Conservation (phyloP, 805 yeast species). For the Dipodascopsis uninucleata region DNA sequence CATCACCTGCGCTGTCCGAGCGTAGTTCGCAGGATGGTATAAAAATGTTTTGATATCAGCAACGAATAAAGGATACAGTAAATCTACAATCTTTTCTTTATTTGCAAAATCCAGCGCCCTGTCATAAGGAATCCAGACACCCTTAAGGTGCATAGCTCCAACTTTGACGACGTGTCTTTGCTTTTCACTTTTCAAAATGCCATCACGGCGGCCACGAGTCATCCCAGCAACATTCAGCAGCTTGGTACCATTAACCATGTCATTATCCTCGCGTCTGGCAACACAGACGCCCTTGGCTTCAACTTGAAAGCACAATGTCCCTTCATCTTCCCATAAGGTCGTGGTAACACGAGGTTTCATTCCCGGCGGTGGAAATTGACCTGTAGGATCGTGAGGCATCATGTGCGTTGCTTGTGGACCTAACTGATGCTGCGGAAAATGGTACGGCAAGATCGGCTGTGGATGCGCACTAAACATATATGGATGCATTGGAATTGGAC, state of each 20-base stretch:
- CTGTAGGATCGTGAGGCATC: slow-evolving; percentile 29
- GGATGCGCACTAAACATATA: slow-evolving; percentile 20
- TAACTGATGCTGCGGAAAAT: slow-evolving; percentile 31
- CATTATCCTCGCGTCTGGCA: slow-evolving; percentile 80
- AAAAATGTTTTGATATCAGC: slow-evolving; percentile 56
- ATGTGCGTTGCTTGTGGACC: slow-evolving; percentile 1
- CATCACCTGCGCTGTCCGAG: slow-evolving; percentile 37
- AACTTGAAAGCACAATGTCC: slow-evolving; percentile 79
- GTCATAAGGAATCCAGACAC: slow-evolving; percentile 88
- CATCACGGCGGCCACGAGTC: slow-evolving; percentile 86
- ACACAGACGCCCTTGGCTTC: slow-evolving; percentile 77
- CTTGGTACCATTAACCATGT: slow-evolving; percentile 85
- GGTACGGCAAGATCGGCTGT: slow-evolving; percentile 30
- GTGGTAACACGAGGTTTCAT: slow-evolving; percentile 60
- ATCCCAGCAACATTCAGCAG: slow-evolving; percentile 77
- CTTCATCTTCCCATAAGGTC: slow-evolving; percentile 86
- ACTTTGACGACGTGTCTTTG: slow-evolving; percentile 77
- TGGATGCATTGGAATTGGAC: slow-evolving; percentile 14
- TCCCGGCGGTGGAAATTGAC: slow-evolving; percentile 34
- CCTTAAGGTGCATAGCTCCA: slow-evolving; percentile 84
- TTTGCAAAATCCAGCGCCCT: slow-evolving; percentile 79
- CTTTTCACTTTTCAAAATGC: slow-evolving; percentile 76
- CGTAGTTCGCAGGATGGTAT: slow-evolving; percentile 36
- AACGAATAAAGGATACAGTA: slow-evolving; percentile 66
- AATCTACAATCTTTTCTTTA: slow-evolving; percentile 69